These are phyloP conservation scores for Quercus cerris DNA, from an alignment of 306 rosid species.

Conservation along the genomic window DNA sequence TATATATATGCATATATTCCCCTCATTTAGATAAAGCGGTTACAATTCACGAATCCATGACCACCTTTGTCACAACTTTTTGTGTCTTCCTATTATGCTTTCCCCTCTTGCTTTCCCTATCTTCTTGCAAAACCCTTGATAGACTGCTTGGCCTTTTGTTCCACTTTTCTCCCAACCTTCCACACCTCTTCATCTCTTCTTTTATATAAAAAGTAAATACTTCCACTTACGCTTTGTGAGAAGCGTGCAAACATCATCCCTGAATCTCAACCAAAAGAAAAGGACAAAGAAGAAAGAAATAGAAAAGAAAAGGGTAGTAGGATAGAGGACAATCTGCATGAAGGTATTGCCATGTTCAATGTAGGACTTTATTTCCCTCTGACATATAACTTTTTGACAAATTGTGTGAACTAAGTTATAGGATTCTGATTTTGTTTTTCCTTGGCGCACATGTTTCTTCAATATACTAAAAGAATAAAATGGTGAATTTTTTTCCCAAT, in stretches of 20 bases:
- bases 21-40: neutral
- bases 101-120: neutral
- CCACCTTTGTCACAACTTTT: neutral
- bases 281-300: neutral
- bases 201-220: neutral
- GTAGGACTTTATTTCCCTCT: neutral
- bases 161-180: neutral
- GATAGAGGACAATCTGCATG: neutral
- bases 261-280: neutral
- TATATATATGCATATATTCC: too few species aligned
- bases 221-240: neutral
- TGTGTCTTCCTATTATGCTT: neutral
- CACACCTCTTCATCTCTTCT: neutral
- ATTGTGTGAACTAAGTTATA: neutral
- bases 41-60: neutral
- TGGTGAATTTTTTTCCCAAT: neutral
- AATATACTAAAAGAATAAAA: neutral
- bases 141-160: neutral
- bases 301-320: neutral
- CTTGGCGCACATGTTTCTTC: neutral
- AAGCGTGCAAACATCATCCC: neutral
- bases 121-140: neutral
- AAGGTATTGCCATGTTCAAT: neutral
- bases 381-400: neutral
- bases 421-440: neutral